Conservation (phyloP, 352 stramenopile species). For the Pythium dissimile region DNA sequence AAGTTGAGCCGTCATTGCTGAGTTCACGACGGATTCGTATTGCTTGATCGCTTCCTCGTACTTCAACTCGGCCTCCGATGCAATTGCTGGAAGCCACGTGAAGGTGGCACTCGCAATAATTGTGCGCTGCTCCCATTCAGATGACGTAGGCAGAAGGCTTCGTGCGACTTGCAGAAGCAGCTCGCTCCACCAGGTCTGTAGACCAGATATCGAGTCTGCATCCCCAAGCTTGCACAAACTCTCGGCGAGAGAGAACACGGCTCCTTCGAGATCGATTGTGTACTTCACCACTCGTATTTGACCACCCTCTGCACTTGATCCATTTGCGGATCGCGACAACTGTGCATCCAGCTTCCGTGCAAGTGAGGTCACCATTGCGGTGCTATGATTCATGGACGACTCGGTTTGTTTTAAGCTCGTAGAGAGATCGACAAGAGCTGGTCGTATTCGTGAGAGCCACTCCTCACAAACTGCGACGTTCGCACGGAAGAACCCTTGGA, state of each 20-base stretch:
- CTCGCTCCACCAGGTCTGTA: slow-evolving; percentile 17
- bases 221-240: slow-evolving; percentile 14
- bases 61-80: slow-evolving; percentile 16
- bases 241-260: slow-evolving; percentile 11
- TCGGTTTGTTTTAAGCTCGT: slow-evolving; percentile 6
- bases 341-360: slow-evolving; percentile 15
- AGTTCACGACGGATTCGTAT: slow-evolving; percentile 7
- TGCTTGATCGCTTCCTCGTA: slow-evolving; percentile 16
- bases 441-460: slow-evolving; percentile 21
- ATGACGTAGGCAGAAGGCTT: background rate
- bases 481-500: slow-evolving; percentile 23
- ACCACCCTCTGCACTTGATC: too few species aligned
- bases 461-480: slow-evolving; percentile 26
- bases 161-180: background rate
- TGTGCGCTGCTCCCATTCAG: slow-evolving; percentile 2
- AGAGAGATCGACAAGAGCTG: slow-evolving; percentile 9
- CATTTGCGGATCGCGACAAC: background rate
- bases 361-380: background rate
- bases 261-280: slow-evolving; percentile 11
- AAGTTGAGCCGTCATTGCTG: slow-evolving; percentile 1
- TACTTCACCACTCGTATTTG: slow-evolving; percentile 13
- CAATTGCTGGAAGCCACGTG: slow-evolving; percentile 13
- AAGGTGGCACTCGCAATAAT: background rate
- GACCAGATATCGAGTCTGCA: slow-evolving; percentile 13
- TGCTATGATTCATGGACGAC: slow-evolving; percentile 10